phyloP scores from a whole-genome alignment of 257 asterid genomes.

The Primulina tabacum region DNA sequence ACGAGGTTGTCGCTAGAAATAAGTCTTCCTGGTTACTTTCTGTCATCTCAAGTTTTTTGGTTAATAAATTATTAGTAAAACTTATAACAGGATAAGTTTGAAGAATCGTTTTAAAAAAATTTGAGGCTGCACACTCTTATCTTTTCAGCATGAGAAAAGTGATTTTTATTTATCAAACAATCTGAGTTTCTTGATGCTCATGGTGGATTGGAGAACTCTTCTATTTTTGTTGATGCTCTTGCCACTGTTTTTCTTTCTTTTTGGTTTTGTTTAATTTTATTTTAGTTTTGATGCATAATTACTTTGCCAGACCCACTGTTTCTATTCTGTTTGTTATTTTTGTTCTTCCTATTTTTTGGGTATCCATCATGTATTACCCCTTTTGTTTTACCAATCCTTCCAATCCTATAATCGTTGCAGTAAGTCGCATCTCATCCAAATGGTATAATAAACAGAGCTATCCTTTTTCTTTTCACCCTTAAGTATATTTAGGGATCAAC shows the following conservation, averaged over 20 bases:
- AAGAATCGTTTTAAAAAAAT: not conserved
- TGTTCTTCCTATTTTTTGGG: not conserved
- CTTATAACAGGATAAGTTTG: not conserved
- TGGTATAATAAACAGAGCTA: not conserved
- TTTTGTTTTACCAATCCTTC: not conserved
- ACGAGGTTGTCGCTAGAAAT: not conserved
- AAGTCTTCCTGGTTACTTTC: too few species aligned
- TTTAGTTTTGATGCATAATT: not conserved
- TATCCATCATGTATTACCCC: not conserved
- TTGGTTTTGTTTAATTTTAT: not conserved
- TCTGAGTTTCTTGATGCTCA: not conserved
- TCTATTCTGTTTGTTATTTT: not conserved
- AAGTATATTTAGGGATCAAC: not conserved
- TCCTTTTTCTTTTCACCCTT: not conserved
- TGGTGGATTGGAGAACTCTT: not conserved
- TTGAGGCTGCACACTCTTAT: not conserved
- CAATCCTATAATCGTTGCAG: not conserved
- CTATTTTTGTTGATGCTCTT: not conserved
- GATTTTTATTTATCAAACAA: not conserved
- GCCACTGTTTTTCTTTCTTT: not conserved
- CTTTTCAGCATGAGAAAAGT: not conserved
- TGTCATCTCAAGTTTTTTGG: not conserved
- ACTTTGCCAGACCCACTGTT: not conserved
- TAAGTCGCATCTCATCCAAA: not conserved
- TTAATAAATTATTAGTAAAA: too few species aligned